phyloP scores from a whole-genome alignment of 129 eudicot species.

The Escallonia rubra region DNA sequence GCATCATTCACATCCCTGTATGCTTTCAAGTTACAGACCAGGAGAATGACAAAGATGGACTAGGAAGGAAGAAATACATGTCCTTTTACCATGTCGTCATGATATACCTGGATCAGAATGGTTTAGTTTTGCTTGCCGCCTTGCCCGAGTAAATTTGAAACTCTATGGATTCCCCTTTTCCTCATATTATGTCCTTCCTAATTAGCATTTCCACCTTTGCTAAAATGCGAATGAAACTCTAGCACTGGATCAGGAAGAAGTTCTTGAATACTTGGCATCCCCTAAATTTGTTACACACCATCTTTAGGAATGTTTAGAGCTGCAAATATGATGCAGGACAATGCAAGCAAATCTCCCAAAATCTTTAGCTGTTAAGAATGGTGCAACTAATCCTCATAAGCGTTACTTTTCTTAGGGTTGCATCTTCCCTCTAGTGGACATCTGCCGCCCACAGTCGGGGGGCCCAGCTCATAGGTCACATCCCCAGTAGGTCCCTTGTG shows the following conservation, averaged over 20 bases:
- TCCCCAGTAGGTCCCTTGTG: no score
- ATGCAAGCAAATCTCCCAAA: no score
- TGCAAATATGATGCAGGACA: background rate
- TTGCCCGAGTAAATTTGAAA: background rate
- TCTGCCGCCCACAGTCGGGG: no score
- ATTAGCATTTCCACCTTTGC: background rate
- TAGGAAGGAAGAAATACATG: background rate
- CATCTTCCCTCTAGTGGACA: no score
- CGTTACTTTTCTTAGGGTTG: no score
- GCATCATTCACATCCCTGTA: no score
- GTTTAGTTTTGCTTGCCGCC: background rate
- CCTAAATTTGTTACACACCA: background rate
- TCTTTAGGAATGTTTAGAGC: constrained; percentile 3
- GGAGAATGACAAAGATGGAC: no score
- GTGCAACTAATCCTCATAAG: no score
- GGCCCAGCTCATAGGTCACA: no score
- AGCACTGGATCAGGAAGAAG: background rate
- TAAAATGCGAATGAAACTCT: background rate
- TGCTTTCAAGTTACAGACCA: no score
- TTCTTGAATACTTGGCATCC: background rate
- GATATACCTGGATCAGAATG: constrained; percentile 1
- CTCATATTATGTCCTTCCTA: background rate
- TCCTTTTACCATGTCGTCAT: background rate
- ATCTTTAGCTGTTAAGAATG: no score
- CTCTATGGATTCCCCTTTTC: background rate